Percentiles rank a stretch among this genome's conserved stretches.
These are phyloP conservation scores for Phyllosticta citrichinensis DNA, from an alignment of 2,329 filamentous ascomycete genomes.

Conservation along the genomic window DNA sequence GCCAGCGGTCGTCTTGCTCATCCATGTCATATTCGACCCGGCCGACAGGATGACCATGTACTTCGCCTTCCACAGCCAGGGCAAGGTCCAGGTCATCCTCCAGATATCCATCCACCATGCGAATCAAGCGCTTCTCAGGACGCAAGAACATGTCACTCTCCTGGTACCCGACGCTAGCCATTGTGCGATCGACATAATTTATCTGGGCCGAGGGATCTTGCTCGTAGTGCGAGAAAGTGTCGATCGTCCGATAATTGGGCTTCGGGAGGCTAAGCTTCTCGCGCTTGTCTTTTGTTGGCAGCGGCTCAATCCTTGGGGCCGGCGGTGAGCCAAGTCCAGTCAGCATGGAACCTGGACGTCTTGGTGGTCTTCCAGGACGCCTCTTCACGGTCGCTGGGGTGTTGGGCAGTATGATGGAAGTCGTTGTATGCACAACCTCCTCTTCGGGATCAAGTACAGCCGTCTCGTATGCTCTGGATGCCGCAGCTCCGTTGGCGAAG, in stretches of 20 bases:
- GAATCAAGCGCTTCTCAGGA: conserved; percentile 60
- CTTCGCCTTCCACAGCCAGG: conserved; percentile 42
- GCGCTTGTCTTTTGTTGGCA: conserved; percentile 69
- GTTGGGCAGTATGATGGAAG: conserved; percentile 15
- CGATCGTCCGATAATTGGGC: conserved; percentile 65
- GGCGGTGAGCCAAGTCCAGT: conserved; percentile 50
- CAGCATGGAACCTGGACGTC: conserved; percentile 51
- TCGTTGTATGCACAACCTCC: conserved; percentile 15
- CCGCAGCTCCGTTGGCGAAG: not conserved
- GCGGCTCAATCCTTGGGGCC: conserved; percentile 59
- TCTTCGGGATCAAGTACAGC: conserved; percentile 10
- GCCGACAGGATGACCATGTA: conserved; percentile 44
- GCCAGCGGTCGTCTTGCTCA: conserved; percentile 95
- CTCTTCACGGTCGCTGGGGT: conserved; percentile 40
- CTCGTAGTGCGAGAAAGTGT: conserved; percentile 71
- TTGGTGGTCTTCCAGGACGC: conserved; percentile 55
- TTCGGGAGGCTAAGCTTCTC: conserved; percentile 69
- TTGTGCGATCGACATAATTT: conserved; percentile 89
- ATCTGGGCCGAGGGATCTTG: conserved; percentile 76
- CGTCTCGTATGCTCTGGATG: conserved; percentile 2
- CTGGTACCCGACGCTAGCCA: conserved; percentile 94
- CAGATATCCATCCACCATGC: conserved; percentile 50
- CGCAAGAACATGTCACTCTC: conserved; percentile 83
- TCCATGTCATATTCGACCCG: conserved; percentile 99
- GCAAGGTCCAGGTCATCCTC: conserved; percentile 54